phyloP scores from a whole-genome alignment of 2,329 filamentous ascomycete species.

The Hypoxylon sp. region DNA sequence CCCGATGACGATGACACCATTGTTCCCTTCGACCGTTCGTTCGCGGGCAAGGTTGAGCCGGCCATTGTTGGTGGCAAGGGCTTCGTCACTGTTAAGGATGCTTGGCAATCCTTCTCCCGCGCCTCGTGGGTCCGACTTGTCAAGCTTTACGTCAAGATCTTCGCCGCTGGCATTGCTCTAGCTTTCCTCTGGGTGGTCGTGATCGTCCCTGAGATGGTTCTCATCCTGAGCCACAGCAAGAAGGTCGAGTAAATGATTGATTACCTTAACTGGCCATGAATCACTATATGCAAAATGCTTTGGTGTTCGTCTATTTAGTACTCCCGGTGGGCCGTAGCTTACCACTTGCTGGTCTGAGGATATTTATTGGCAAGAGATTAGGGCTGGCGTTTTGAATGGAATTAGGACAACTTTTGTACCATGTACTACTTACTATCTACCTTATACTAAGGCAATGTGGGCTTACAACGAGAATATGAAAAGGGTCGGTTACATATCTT shows the following conservation, averaged over 20 bases:
- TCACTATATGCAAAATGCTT: neutral
- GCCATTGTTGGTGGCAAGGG: conserved; percentile 77
- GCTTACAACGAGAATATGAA: conserved; percentile 17
- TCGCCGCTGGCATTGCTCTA: conserved; percentile 61
- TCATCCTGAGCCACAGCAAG: conserved; percentile 49
- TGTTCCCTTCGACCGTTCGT: conserved; percentile 89
- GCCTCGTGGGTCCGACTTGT: conserved; percentile 76
- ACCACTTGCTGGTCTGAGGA: neutral
- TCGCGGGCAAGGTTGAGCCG: conserved; percentile 79
- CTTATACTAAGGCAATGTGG: neutral
- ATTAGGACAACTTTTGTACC: conserved; percentile 12
- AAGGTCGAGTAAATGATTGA: conserved; percentile 37
- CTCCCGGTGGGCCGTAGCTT: neutral
- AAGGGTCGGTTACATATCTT: conserved; percentile 20
- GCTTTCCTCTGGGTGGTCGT: conserved; percentile 57
- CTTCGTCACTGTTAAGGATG: conserved; percentile 75
- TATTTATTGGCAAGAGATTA: too few species aligned
- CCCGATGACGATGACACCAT: conserved; percentile 83
- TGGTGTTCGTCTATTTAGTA: conserved; percentile 2
- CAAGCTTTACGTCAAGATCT: conserved; percentile 78
- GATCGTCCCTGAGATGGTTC: conserved; percentile 60
- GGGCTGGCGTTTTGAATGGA: conserved; percentile 3
- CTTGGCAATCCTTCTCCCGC: conserved; percentile 80
- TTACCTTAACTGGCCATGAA: neutral
- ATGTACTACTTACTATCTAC: conserved; percentile 8